Evolutionary conservation across 2,329 filamentous ascomycete species (phyloP).

Genomic region (Malbranchea cinnamomea): DNA sequence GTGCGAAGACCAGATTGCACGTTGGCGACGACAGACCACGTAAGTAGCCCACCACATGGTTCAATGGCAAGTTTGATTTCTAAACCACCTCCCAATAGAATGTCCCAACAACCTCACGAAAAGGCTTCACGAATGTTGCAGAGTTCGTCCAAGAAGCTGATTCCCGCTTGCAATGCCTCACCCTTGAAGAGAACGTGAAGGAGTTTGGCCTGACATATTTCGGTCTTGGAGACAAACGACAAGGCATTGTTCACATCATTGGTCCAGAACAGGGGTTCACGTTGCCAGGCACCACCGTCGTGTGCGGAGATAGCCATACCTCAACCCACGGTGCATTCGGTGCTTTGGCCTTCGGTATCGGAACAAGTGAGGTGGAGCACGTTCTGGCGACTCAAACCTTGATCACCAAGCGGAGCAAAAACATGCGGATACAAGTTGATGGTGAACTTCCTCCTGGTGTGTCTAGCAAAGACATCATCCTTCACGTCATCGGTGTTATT

Average conservation of each 20-base stretch:
- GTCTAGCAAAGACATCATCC: conserved; percentile 87
- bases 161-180: conserved; percentile 84
- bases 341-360: conserved; percentile 87
- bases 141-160: conserved; percentile 92
- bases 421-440: conserved; percentile 95
- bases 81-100: conserved; percentile 42
- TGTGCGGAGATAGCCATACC: conserved; percentile 95
- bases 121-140: conserved; percentile 83
- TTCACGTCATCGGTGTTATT: conserved; percentile 84
- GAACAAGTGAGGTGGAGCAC: conserved; percentile 96
- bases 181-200: conserved; percentile 93
- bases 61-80: neutral
- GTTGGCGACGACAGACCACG: conserved; percentile 89
- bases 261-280: conserved; percentile 98
- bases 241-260: conserved; percentile 97
- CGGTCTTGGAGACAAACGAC: conserved; percentile 85
- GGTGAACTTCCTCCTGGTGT: conserved; percentile 81
- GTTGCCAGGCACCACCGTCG: conserved; percentile 87
- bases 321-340: conserved; percentile 97
- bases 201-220: conserved; percentile 96
- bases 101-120: conserved; percentile 79
- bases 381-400: conserved; percentile 92
- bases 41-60: conserved; percentile 28
- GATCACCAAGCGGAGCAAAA: conserved; percentile 90
- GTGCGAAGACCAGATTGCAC: conserved; percentile 94